Evolutionary conservation across 2,329 filamentous ascomycete species (phyloP), one percentile per base, ranked within the genome.

Genomic region (Aureobasidium sp.): DNA sequence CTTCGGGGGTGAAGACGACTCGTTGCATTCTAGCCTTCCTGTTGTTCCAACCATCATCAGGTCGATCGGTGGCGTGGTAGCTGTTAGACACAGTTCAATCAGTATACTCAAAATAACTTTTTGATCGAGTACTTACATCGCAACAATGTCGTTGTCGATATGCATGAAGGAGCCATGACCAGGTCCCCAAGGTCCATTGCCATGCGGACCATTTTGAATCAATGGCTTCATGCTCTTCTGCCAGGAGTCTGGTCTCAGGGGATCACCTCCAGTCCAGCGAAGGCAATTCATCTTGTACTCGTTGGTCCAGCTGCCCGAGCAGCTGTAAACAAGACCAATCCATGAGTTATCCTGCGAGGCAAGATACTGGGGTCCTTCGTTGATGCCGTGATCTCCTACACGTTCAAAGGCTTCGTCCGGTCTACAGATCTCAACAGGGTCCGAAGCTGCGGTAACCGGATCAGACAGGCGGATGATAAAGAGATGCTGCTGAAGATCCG

Each of bases 211-310:
- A 37, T 73, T 72, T 61, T 74, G 68, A 2, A 79, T 69, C 32
- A 79, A 66, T 5, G 77, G 77, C 10, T 63, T 61, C 9, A 66
- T 66, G 1, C 69, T 70, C 65, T 79, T 79, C 14, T 65, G 64
- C 77, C 77, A 79, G 0, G 68, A 71, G 0, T 39, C 45, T 0
- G 69, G 68, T 34, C 74, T 62, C 0, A 79, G 67, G 2, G 77
- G 77, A 61, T 77, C 71, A 1, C 75, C 74, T 13, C 75, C 76
- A 0, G 69, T 66, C 61, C 72, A 77, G 44, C 74, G 69, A 27
- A 79, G 66, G 0, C 76, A 72, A 16, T 74, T 75, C 74, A 79
- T 78, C 64, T 79, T 79, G 68, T 79, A 79, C 61, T 79, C 73
- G 49, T 73, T 73, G 1, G 77, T 79, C 77, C 77, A 79, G 63